Evolutionary conservation across 73 alveolate species (phyloP), one percentile per base, ranked within the genome.

Genomic region (Durusdinium trenchii): DNA sequence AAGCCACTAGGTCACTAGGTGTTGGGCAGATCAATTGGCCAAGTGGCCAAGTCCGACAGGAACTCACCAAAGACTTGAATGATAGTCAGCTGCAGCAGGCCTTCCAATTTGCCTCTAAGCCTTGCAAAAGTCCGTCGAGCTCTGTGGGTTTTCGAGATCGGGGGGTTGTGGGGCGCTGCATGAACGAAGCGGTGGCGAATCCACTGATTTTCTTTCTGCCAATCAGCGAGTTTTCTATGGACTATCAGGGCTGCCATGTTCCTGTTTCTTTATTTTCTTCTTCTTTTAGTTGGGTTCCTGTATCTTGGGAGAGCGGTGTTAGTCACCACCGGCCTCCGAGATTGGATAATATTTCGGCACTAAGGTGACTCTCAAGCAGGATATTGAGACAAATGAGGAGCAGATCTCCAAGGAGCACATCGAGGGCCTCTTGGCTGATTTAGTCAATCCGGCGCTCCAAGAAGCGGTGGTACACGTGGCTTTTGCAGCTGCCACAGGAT

Each of bases 51-150:
- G 18, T 32, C 30, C 69, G 43, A 3, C 10, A 79, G 91, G 94
- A 84, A 36, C 48, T 84, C 51, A 84, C 94, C 51, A 84, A 84
- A 52, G 94, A 84, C 75, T 36, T 84, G 28, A 84, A 52, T 43
- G 94, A 84, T 43, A 51, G 51, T 35, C 94, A 84, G 76, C 76
- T 84, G 28, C 94, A 84, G 64, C 94, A 51, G 20, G 94, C 94
- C 52, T 84, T 84, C 52, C 73, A 84, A 30, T 73, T 51, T 3
- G 94, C 94, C 30, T 1, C 76, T 30, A 48, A 67, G 67, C 85
- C 9, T 16, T 35, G n/a, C n/a, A n/a, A n/a, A n/a, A n/a, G n/a
- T n/a, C n/a, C n/a, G n/a, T n/a, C n/a, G n/a, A n/a, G n/a, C n/a
- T n/a, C n/a, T n/a, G n/a, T n/a, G n/a, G n/a, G n/a, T n/a, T n/a